These are phyloP conservation scores for Wolfiporia cocos DNA, from an alignment of 1,284 basidiomycete genomes.

Conservation along the genomic window DNA sequence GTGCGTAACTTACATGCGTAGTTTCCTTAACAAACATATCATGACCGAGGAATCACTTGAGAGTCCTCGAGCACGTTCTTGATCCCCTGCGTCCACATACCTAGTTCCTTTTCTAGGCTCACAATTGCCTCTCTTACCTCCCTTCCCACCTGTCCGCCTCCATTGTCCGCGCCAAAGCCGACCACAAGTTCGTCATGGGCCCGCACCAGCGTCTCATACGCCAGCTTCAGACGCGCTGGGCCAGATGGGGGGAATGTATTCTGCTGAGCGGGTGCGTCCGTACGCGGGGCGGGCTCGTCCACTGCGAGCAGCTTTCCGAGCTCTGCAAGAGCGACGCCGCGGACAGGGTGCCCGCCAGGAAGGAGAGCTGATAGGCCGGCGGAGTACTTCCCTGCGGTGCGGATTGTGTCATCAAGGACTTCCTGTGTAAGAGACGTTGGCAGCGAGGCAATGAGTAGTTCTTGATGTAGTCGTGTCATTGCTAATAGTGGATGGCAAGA, in stretches of 20 bases:
- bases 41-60: too few relatives aligned
- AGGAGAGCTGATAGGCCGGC: constrained; percentile 54
- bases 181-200: constrained; percentile 55
- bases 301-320: constrained; percentile 77
- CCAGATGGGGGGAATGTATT: constrained; percentile 58
- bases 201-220: constrained; percentile 53
- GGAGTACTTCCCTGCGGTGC: constrained; percentile 49
- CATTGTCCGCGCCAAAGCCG: constrained; percentile 55
- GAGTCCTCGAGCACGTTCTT: constrained; percentile 40
- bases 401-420: constrained; percentile 56
- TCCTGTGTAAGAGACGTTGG: constrained; percentile 35
- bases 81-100: constrained; percentile 55
- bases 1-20: too few relatives aligned
- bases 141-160: constrained; percentile 56
- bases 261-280: constrained; percentile 2
- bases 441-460: constrained; percentile 54
- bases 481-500: constrained; percentile 75
- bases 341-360: constrained; percentile 69
- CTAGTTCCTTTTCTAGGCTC: constrained; percentile 61
- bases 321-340: constrained; percentile 73
- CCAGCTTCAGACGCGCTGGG: constrained; percentile 51
- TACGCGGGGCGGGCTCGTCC: constrained; percentile 50
- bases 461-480: constrained; percentile 62
- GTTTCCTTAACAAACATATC: too few relatives aligned
- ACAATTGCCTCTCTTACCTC: constrained; percentile 50